phyloP scores from a whole-genome alignment of 2,329 filamentous ascomycete genomes.

The Septoria linicola region DNA sequence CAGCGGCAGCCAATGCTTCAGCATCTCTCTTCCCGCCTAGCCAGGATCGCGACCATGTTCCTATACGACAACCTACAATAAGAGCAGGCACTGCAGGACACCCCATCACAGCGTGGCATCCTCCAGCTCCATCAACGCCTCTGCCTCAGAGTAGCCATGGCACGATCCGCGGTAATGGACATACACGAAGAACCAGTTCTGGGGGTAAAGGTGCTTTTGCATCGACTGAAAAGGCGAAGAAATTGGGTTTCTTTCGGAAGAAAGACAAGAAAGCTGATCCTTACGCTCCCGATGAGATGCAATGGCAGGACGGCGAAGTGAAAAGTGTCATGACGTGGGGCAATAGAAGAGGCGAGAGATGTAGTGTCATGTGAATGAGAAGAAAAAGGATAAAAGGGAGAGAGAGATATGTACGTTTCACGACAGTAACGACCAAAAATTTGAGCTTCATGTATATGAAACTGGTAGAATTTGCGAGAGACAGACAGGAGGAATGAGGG shows the following conservation, averaged over 20 bases:
- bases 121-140: conserved; percentile 30
- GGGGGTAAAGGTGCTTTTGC: conserved; percentile 26
- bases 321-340: conserved; percentile 6
- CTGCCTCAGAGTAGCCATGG: conserved; percentile 17
- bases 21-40: conserved; percentile 33
- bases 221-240: conserved; percentile 30
- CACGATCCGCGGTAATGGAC: conserved; percentile 6
- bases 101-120: conserved; percentile 39
- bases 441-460: conserved; percentile 1
- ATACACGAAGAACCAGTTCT: conserved; percentile 24
- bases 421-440: conserved; percentile 11
- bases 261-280: conserved; percentile 15
- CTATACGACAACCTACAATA: conserved; percentile 24
- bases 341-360: background rate
- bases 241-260: conserved; percentile 32
- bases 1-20: conserved; percentile 27
- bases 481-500: too few species aligned
- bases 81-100: conserved; percentile 33
- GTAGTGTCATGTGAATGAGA: conserved; percentile 9
- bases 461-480: too few species aligned
- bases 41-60: conserved; percentile 32
- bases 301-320: background rate
- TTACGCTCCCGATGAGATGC: conserved; percentile 8
- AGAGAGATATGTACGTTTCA: background rate
- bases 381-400: background rate